phyloP scores from a whole-genome alignment of 2,329 filamentous ascomycete genomes.

The Malbranchea cinnamomea region DNA sequence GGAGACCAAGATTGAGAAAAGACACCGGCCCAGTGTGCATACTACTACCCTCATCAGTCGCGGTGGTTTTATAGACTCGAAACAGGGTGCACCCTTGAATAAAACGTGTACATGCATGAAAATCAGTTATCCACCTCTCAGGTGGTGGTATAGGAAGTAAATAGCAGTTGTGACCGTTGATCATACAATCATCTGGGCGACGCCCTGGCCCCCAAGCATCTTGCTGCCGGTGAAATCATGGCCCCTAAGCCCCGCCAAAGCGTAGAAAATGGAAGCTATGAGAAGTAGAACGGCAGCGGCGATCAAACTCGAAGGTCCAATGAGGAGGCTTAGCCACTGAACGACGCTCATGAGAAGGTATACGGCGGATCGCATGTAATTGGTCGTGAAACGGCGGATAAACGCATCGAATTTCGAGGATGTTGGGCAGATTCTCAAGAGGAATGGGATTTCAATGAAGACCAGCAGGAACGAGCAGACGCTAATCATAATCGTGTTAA shows the following conservation, averaged over 20 bases:
- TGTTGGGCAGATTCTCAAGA: slow-evolving; percentile 94
- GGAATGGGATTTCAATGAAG: slow-evolving; percentile 81
- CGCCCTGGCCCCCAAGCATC: slow-evolving; percentile 82
- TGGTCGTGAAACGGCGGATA: slow-evolving; percentile 85
- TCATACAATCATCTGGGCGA: slow-evolving; percentile 95
- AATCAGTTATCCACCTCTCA: not conserved
- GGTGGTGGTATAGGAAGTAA: not conserved
- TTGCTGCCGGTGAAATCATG: slow-evolving; percentile 53
- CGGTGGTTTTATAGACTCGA: too few relatives aligned
- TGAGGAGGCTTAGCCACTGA: slow-evolving; percentile 69
- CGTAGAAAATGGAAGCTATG: slow-evolving; percentile 66
- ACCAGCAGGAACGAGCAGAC: slow-evolving; percentile 58
- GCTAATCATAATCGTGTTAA: slow-evolving; percentile 37
- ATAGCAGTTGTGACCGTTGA: not conserved
- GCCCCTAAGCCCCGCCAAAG: slow-evolving; percentile 28
- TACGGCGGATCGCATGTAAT: slow-evolving; percentile 87
- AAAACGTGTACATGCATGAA: too few relatives aligned
- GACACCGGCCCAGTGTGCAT: too few relatives aligned
- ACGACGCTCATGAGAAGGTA: slow-evolving; percentile 68
- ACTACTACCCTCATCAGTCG: too few relatives aligned
- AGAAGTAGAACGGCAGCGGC: slow-evolving; percentile 71
- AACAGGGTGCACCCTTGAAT: too few relatives aligned
- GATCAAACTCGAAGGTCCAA: slow-evolving; percentile 55
- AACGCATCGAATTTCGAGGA: slow-evolving; percentile 75
- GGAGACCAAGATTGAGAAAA: not conserved